Evolutionary conservation across 2,329 filamentous ascomycete genomes (phyloP).

Genomic region (Aspergillus fischeri): DNA sequence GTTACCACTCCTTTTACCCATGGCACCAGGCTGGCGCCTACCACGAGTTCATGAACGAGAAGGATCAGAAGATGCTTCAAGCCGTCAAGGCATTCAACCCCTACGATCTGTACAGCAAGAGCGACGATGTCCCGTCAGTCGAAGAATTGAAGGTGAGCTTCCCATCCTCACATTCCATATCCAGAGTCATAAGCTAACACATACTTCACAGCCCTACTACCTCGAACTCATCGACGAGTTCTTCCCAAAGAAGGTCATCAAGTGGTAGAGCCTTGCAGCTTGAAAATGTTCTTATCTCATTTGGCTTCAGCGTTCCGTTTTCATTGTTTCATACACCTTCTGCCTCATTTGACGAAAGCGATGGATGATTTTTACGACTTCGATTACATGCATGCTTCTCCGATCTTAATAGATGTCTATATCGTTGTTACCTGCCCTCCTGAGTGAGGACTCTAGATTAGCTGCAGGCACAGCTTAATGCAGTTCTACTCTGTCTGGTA

Average conservation of each 20-base stretch:
- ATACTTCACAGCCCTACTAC: constrained; percentile 58
- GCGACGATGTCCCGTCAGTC: constrained; percentile 70
- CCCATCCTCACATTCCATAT: not conserved
- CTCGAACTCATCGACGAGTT: constrained; percentile 70
- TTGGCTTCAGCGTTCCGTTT: not conserved
- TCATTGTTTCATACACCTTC: not conserved
- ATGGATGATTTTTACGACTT: not conserved
- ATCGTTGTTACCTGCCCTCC: not conserved
- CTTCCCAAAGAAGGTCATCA: constrained; percentile 64
- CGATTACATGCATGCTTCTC: not conserved
- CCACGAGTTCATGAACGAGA: constrained; percentile 73
- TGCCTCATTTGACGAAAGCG: not conserved
- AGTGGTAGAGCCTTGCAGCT: constrained; percentile 52
- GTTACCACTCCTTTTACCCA: constrained; percentile 89
- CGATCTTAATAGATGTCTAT: not conserved
- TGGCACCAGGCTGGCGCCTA: constrained; percentile 85
- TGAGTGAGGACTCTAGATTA: not conserved
- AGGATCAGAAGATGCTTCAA: constrained; percentile 73
- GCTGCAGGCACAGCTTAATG: not conserved
- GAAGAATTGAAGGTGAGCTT: constrained; percentile 66
- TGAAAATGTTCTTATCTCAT: not conserved
- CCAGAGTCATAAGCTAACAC: constrained; percentile 10
- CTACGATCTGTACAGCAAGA: constrained; percentile 90
- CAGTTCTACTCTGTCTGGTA: not conserved
- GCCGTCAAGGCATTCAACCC: constrained; percentile 86